A percentile compares a stretch with the other conserved stretches of the same genome.
These are phyloP conservation scores for Geranium rotundifolium DNA, from an alignment of 345 rosid species.

Conservation along the genomic window DNA sequence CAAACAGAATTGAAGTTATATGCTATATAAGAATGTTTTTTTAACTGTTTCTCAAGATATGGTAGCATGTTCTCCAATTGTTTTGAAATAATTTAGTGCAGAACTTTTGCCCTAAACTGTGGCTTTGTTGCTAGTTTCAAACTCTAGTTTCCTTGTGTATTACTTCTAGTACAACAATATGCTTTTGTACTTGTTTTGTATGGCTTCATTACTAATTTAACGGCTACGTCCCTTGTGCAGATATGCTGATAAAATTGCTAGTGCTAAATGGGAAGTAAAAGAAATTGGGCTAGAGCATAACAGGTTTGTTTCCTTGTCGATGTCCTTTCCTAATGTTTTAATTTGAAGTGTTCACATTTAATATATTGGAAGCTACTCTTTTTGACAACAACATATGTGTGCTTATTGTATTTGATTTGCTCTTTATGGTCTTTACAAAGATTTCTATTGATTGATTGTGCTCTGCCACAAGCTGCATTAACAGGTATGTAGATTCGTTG, in stretches of 20 bases:
- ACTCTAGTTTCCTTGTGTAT: too few species aligned
- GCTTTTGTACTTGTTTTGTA: background rate
- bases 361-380: background rate
- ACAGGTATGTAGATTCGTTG: slow-evolving; percentile 88
- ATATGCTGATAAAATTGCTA: slow-evolving; percentile 83
- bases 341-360: background rate
- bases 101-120: too few species aligned
- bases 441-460: background rate
- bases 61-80: too few species aligned
- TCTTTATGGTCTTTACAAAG: background rate
- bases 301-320: slow-evolving; percentile 41
- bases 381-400: background rate
- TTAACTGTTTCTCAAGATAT: too few species aligned
- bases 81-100: too few species aligned
- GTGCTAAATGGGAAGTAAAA: slow-evolving; percentile 92
- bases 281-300: slow-evolving; percentile 97
- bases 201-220: background rate
- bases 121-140: too few species aligned
- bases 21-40: background rate
- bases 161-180: background rate
- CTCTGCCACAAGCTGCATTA: background rate
- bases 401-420: background rate
- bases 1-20: background rate
- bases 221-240: slow-evolving; percentile 24
- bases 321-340: slow-evolving; percentile 13